Conservation (phyloP, 805 yeast species). For the Myxozyma vanderwaltii region DNA sequence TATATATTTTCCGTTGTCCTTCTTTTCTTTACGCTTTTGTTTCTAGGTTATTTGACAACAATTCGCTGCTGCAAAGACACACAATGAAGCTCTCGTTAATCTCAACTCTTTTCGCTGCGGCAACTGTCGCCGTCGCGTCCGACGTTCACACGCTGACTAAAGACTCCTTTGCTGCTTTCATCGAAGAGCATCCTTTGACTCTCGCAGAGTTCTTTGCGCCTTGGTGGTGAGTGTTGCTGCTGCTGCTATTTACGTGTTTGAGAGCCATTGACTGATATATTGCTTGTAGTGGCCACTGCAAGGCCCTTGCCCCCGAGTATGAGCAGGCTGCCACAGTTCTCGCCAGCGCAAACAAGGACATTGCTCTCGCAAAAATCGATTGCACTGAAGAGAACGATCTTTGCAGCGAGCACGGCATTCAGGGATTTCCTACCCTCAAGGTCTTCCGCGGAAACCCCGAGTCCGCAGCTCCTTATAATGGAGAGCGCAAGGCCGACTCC, state of each 20-base stretch:
- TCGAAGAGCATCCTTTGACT: slow-evolving; percentile 73
- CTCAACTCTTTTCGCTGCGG: slow-evolving; percentile 19
- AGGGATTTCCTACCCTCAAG: slow-evolving; percentile 84
- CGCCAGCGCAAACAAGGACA: slow-evolving; percentile 59
- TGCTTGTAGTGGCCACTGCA: slow-evolving; percentile 73
- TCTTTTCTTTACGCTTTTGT: neutral
- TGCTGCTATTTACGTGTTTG: neutral
- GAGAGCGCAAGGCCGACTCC: slow-evolving; percentile 79
- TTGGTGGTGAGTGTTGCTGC: slow-evolving; percentile 55
- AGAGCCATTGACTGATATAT: neutral
- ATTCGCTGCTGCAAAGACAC: neutral
- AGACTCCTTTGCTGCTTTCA: slow-evolving; percentile 64
- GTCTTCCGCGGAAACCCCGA: slow-evolving; percentile 60
- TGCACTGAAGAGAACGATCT: slow-evolving; percentile 77
- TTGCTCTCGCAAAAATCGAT: slow-evolving; percentile 79
- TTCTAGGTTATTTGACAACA: neutral
- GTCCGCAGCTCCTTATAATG: slow-evolving; percentile 67
- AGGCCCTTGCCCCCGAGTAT: slow-evolving; percentile 79
- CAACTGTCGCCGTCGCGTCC: slow-evolving; percentile 55
- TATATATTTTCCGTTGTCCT: too few relatives aligned
- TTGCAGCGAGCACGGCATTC: slow-evolving; percentile 66
- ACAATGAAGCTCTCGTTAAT: slow-evolving; percentile 24
- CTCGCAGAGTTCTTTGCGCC: slow-evolving; percentile 89
- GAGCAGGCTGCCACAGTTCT: slow-evolving; percentile 69
- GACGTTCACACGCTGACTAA: slow-evolving; percentile 81